Evolutionary conservation across 2,329 filamentous ascomycete genomes (phyloP).

Genomic region (Madurella mycetomatis): DNA sequence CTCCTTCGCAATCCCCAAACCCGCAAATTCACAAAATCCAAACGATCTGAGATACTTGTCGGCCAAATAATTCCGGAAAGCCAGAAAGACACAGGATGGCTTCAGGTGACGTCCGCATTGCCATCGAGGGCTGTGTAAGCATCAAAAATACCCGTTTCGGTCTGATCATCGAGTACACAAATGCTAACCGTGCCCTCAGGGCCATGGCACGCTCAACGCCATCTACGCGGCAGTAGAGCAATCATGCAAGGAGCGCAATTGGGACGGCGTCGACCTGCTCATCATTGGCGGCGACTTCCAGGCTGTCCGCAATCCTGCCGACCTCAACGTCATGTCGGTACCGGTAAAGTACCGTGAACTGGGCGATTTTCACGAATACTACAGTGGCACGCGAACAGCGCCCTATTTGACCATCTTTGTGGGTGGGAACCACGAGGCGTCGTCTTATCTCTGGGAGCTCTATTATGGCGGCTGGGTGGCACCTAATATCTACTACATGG

Average conservation of each 20-base stretch:
- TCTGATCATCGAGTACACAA: background rate
- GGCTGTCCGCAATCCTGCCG: slow-evolving; percentile 82
- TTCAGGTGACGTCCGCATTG: slow-evolving; percentile 57
- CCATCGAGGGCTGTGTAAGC: slow-evolving; percentile 81
- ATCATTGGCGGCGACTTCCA: slow-evolving; percentile 97
- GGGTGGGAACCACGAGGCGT: slow-evolving; percentile 92
- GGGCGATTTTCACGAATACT: slow-evolving; percentile 93
- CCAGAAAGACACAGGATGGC: slow-evolving; percentile 3
- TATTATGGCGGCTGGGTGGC: slow-evolving; percentile 97
- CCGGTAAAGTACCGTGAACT: slow-evolving; percentile 82
- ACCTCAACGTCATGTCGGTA: slow-evolving; percentile 85
- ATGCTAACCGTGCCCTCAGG: slow-evolving; percentile 48
- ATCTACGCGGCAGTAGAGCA: slow-evolving; percentile 78
- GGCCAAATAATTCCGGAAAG: background rate
- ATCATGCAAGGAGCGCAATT: slow-evolving; percentile 65
- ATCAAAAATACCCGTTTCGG: background rate
- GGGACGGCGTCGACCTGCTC: slow-evolving; percentile 79
- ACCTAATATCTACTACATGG: slow-evolving; percentile 95
- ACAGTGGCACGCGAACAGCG: slow-evolving; percentile 69
- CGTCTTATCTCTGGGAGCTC: slow-evolving; percentile 83
- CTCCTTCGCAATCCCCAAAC: too few relatives aligned
- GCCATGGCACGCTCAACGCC: slow-evolving; percentile 84
- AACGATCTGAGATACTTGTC: too few relatives aligned
- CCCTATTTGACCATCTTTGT: slow-evolving; percentile 91
- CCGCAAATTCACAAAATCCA: too few relatives aligned